Conservation (phyloP, 345 rosid genomes). For the Aethionema arabicum region DNA sequence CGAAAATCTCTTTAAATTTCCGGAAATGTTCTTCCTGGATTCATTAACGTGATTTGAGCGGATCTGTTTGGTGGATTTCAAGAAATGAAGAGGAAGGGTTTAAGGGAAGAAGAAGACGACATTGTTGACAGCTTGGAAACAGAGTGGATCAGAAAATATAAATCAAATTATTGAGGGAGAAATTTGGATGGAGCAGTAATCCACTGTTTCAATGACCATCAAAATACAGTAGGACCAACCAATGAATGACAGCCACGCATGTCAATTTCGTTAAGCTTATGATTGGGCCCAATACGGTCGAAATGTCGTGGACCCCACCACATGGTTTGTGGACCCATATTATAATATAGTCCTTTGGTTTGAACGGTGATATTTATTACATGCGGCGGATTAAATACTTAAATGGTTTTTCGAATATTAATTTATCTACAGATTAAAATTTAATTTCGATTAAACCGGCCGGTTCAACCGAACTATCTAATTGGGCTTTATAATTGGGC, state of each 20-base stretch:
- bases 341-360: no score
- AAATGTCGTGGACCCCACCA: slow-evolving; percentile 27
- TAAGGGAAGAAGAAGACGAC: slow-evolving; percentile 48
- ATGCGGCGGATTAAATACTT: no score
- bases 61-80: slow-evolving; percentile 12
- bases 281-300: not conserved
- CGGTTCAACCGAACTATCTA: slow-evolving; percentile 6
- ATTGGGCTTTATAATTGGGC: not conserved
- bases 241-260: slow-evolving; percentile 1
- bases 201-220: slow-evolving; percentile 13
- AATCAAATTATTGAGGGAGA: slow-evolving; percentile 55
- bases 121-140: slow-evolving; percentile 65
- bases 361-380: no score
- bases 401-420: no score
- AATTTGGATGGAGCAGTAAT: slow-evolving; percentile 24
- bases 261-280: slow-evolving; percentile 16
- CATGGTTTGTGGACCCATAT: slow-evolving; percentile 10
- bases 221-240: not conserved
- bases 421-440: no score
- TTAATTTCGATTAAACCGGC: slow-evolving; percentile 10
- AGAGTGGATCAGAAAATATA: slow-evolving; percentile 46
- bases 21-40: not conserved
- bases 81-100: slow-evolving; percentile 20
- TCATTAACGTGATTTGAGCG: not conserved
- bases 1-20: not conserved